Evolutionary conservation across 164 flowering plant genomes (phyloP), one percentile per base, ranked within the genome.

Genomic region (Vitis amurensis): DNA sequence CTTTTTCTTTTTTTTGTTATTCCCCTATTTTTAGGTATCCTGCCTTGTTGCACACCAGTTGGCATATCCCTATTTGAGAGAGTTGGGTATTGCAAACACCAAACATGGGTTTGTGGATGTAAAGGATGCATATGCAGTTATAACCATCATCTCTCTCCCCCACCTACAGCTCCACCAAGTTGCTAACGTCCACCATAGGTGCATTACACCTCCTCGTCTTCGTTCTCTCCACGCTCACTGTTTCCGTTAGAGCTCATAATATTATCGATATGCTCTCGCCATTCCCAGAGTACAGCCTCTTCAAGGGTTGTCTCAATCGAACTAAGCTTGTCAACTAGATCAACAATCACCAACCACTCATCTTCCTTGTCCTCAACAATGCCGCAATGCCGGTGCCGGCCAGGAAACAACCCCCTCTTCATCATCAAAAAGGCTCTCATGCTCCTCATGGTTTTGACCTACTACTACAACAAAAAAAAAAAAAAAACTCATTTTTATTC

Each of bases 281-380:
- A 11, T 73, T 68, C 75, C 88, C 97, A 0, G 91, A 91, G 7
- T 91, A 88, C 90, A 77, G 81, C 64, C 66, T 60, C 48, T 87
- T 64, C 89, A 92, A 85, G 86, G 67, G 62, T 77, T 86, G 79
- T 67, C 89, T 94, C 29, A 9, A 83, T 48, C 82, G 79, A 55
- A 94, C 98, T 4, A 88, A 82, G 69, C 89, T 94, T 60, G 88
- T 80, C 71, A 95, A 89, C 77, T 97, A 94, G 31, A 87, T 94
- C 89, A 92, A 92, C 86, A 78, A 77, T 70, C 93, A 93, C 60
- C 64, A 77, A 48, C 91, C 98, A 59, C 77, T 94, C 55, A 94
- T 97, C 31, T 81, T 78, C 64, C 89, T 92, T 11, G 97, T 73
- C 64, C 83, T 94, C 52, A 61, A 63, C 79, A 92, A 94, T 66